These are phyloP conservation scores for Mucor piriformis DNA, from an alignment of 371 early-diverging fungal genomes.

Conservation along the genomic window DNA sequence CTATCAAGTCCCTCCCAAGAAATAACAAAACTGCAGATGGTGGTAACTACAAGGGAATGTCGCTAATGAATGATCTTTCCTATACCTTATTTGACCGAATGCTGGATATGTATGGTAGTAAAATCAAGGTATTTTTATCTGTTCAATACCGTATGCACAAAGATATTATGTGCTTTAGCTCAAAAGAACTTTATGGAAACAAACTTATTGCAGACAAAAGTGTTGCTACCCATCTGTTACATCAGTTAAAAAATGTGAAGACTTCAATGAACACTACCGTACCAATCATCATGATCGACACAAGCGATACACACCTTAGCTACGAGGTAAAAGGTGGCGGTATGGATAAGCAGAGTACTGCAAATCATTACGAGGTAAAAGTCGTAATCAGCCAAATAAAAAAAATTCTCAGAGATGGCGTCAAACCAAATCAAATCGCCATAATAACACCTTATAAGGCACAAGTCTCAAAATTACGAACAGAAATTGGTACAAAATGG, in stretches of 20 bases:
- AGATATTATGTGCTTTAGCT: slow-evolving; percentile 78
- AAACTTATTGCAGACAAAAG: slow-evolving; percentile 56
- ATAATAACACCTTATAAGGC: slow-evolving; percentile 86
- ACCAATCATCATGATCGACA: slow-evolving; percentile 76
- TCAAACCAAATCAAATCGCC: slow-evolving; percentile 66
- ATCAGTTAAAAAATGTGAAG: slow-evolving; percentile 60
- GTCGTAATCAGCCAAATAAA: slow-evolving; percentile 64
- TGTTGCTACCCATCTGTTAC: slow-evolving; percentile 65
- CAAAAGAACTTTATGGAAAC: slow-evolving; percentile 62
- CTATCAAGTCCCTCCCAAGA: neutral
- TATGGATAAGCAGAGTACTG: slow-evolving; percentile 48
- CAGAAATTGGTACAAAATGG: slow-evolving; percentile 29
- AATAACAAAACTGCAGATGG: neutral
- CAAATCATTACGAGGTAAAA: slow-evolving; percentile 63
- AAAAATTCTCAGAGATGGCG: slow-evolving; percentile 62
- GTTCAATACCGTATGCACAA: slow-evolving; percentile 91
- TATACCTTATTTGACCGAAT: slow-evolving; percentile 73
- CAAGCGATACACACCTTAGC: slow-evolving; percentile 48
- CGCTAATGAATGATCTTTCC: neutral
- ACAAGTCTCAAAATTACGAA: slow-evolving; percentile 62
- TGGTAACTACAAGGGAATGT: neutral
- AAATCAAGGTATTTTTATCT: slow-evolving; percentile 64
- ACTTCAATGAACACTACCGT: slow-evolving; percentile 54
- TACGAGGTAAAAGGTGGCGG: slow-evolving; percentile 35
- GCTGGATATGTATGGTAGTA: slow-evolving; percentile 54